phyloP scores from a whole-genome alignment of 768 basidiomycete genomes.

The Daedalea quercina region DNA sequence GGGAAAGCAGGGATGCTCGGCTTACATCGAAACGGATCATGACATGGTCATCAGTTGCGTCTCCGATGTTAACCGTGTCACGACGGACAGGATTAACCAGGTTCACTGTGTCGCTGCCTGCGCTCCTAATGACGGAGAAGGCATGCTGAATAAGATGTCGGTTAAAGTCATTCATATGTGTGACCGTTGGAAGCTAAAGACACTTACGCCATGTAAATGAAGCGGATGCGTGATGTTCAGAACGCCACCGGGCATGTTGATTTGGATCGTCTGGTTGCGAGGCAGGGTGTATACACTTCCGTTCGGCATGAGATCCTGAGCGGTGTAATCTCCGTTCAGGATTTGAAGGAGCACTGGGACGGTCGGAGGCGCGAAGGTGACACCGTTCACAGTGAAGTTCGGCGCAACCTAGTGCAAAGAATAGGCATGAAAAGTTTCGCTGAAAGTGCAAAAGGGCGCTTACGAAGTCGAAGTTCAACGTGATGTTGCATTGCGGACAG shows the following conservation, averaged over 20 bases:
- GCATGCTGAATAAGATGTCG: constrained; percentile 21
- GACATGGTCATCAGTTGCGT: constrained; percentile 15
- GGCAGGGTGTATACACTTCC: constrained; percentile 44
- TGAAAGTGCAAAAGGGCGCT: not conserved
- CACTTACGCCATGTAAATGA: constrained; percentile 34
- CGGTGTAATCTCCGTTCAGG: constrained; percentile 42
- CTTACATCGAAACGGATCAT: constrained; percentile 20
- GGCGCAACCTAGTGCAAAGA: constrained; percentile 11
- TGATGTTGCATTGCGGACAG: constrained; percentile 4
- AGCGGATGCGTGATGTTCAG: constrained; percentile 35
- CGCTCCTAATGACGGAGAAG: constrained; percentile 31
- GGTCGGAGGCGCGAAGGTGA: constrained; percentile 32
- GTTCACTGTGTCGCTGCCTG: constrained; percentile 26
- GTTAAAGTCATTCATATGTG: not conserved
- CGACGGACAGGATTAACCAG: constrained; percentile 31
- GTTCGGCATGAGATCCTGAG: constrained; percentile 40
- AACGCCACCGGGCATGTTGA: constrained; percentile 38
- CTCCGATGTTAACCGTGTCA: constrained; percentile 23
- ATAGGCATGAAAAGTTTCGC: not conserved
- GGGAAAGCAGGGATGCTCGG: not conserved
- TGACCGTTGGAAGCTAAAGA: not conserved
- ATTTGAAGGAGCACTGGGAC: constrained; percentile 54
- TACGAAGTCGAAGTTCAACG: constrained; percentile 12
- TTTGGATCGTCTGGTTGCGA: constrained; percentile 38
- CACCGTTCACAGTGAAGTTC: constrained; percentile 29